phyloP scores from a whole-genome alignment of 2,329 filamentous ascomycete genomes.

The Leptographium radiaticola region DNA sequence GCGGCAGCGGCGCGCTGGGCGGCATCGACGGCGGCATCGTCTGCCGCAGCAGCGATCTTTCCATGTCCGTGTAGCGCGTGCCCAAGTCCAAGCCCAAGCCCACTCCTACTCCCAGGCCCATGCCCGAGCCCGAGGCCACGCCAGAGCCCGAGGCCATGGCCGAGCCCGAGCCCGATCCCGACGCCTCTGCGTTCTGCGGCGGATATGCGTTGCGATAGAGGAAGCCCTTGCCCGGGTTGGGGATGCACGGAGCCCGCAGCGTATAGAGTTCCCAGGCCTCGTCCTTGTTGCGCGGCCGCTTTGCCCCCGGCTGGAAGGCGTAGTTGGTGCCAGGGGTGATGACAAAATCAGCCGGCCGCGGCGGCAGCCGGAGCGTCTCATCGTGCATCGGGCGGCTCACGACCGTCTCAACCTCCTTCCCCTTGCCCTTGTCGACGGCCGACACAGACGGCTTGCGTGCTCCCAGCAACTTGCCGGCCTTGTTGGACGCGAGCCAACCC shows the following conservation, averaged over 20 bases:
- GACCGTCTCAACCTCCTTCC: too few species aligned
- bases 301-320: background rate
- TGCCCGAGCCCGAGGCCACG: too few species aligned
- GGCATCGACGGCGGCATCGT: constrained; percentile 3
- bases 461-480: constrained; percentile 1
- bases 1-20: constrained; percentile 6
- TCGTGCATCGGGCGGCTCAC: constrained; percentile 1
- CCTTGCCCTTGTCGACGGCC: too few species aligned
- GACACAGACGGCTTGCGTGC: constrained; percentile 5
- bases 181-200: too few species aligned
- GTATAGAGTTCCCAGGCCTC: constrained; percentile 6
- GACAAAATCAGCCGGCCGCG: too few species aligned
- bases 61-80: too few species aligned
- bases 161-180: too few species aligned
- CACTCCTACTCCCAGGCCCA: too few species aligned
- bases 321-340: too few species aligned
- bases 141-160: too few species aligned
- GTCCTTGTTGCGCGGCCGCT: constrained; percentile 1
- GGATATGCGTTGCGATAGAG: background rate
- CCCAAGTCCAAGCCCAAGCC: too few species aligned
- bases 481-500: constrained; percentile 8
- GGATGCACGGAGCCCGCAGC: constrained; percentile 3
- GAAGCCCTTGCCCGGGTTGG: background rate
- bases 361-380: background rate
- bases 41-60: background rate